Evolutionary conservation across 2,329 filamentous ascomycete species (phyloP).

Genomic region (Epichloe glyceriae): DNA sequence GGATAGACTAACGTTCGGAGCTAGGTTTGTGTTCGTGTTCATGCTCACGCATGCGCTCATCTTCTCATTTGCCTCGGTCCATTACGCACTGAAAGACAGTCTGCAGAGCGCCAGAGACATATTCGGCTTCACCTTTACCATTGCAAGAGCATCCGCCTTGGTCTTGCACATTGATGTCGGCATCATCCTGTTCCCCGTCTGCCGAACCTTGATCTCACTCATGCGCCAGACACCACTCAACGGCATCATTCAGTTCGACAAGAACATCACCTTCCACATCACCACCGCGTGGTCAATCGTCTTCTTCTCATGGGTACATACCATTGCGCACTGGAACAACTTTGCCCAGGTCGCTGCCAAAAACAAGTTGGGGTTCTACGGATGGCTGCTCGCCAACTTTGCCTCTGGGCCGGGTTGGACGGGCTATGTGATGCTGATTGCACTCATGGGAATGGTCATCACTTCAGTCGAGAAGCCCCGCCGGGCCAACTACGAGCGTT

Average conservation of each 20-base stretch:
- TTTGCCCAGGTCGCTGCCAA: conserved; percentile 63
- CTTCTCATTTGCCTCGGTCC: conserved; percentile 68
- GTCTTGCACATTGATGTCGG: conserved; percentile 73
- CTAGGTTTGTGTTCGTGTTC: conserved; percentile 65
- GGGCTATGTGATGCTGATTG: conserved; percentile 71
- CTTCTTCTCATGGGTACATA: conserved; percentile 79
- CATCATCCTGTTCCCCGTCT: conserved; percentile 68
- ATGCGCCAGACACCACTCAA: conserved; percentile 70
- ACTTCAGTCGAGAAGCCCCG: conserved; percentile 69
- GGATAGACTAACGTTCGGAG: neutral
- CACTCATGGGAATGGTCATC: conserved; percentile 63
- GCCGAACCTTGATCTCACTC: conserved; percentile 71
- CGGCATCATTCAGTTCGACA: conserved; percentile 78
- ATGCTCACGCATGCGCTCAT: conserved; percentile 61
- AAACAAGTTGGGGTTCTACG: conserved; percentile 65
- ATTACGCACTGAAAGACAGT: conserved; percentile 69
- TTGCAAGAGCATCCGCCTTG: conserved; percentile 63
- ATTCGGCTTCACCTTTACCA: conserved; percentile 65
- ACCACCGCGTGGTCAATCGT: conserved; percentile 77
- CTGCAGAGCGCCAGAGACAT: conserved; percentile 49
- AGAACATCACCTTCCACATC: conserved; percentile 83
- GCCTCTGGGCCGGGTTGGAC: conserved; percentile 73
- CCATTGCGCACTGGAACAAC: conserved; percentile 79
- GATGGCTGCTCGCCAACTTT: conserved; percentile 66
- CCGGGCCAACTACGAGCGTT: conserved; percentile 73